These are phyloP conservation scores for Aspergillus uvarum DNA, from an alignment of 2,329 filamentous ascomycete genomes.

Conservation along the genomic window DNA sequence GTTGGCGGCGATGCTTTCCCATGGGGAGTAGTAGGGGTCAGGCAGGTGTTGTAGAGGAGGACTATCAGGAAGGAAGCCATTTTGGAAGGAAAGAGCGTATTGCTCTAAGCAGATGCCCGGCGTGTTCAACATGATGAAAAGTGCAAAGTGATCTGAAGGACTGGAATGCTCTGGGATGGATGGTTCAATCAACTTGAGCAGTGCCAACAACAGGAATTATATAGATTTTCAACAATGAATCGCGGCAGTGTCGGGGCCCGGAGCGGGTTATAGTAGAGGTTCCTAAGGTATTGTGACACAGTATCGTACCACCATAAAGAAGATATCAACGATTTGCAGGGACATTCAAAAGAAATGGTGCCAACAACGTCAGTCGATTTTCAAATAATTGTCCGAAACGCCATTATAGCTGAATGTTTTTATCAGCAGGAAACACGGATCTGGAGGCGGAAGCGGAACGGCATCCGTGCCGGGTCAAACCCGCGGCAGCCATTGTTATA, in stretches of 20 bases:
- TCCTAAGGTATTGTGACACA: background rate
- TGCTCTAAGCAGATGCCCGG: conserved; percentile 55
- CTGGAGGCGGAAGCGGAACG: conserved; percentile 26
- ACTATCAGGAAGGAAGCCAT: conserved; percentile 80
- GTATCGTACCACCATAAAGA: background rate
- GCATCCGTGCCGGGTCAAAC: conserved; percentile 12
- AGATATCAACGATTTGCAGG: background rate
- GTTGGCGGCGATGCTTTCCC: conserved; percentile 77
- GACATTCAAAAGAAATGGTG: background rate
- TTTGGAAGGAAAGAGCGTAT: conserved; percentile 59
- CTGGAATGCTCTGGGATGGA: background rate
- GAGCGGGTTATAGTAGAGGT: background rate
- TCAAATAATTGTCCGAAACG: background rate
- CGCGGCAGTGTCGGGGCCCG: background rate
- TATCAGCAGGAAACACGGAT: conserved; percentile 10
- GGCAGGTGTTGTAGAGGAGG: conserved; percentile 72
- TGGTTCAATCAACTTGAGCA: background rate
- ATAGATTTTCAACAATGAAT: background rate
- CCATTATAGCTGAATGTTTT: background rate
- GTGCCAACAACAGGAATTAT: background rate
- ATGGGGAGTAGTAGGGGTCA: conserved; percentile 84
- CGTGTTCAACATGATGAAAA: conserved; percentile 26
- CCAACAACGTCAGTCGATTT: background rate
- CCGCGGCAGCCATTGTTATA: background rate
- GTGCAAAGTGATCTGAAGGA: background rate